These are phyloP conservation scores for Pestalotiopsis sp. DNA, from an alignment of 2,329 filamentous ascomycete genomes.

Conservation along the genomic window DNA sequence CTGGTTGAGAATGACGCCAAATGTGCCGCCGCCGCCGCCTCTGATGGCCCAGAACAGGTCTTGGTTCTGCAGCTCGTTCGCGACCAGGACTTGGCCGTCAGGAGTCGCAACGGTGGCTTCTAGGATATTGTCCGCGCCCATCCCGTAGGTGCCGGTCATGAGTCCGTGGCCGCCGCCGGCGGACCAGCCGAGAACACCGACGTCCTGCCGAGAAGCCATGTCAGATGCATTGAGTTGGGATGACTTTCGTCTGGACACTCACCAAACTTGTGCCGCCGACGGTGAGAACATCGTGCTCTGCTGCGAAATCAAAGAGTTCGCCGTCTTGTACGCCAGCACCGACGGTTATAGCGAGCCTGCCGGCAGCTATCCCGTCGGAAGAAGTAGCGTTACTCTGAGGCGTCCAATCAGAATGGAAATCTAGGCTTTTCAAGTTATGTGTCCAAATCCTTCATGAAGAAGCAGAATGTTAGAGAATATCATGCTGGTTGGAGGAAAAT, in stretches of 20 bases:
- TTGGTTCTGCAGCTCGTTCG: neutral
- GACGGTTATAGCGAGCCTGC: neutral
- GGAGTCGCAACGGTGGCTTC: neutral
- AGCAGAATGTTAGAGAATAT: neutral
- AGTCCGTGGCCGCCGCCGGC: neutral
- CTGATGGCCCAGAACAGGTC: neutral
- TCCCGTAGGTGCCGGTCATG: neutral
- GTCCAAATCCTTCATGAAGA: neutral
- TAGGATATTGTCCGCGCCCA: neutral
- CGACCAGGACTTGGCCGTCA: neutral
- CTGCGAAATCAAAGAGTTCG: neutral
- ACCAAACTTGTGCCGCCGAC: neutral
- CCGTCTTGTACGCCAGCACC: neutral
- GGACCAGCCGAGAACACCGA: neutral
- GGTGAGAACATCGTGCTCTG: neutral
- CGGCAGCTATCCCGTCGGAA: neutral
- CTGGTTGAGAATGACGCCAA: neutral
- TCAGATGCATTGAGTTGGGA: neutral
- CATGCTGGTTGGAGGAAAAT: accelerated
- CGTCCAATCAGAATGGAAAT: neutral
- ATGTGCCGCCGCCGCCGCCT: neutral
- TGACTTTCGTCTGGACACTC: neutral
- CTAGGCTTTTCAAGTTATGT: neutral
- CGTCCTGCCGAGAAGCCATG: neutral
- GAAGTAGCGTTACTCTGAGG: neutral